These are phyloP conservation scores for Infundibulicybe gibba DNA, from an alignment of 768 basidiomycete species.

Conservation along the genomic window DNA sequence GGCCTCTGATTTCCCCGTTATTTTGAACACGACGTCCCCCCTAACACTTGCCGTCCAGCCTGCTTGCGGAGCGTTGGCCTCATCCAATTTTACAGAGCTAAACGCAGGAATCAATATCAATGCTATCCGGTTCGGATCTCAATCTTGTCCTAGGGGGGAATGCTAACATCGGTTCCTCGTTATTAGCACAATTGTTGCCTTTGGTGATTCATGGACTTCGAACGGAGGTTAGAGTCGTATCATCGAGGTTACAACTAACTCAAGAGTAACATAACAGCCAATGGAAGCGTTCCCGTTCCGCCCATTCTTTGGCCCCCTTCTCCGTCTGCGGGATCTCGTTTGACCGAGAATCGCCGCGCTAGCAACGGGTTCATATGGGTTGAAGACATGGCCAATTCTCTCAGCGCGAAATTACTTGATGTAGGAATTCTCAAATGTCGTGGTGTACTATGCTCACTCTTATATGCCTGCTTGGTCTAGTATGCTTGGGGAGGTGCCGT, in stretches of 20 bases:
- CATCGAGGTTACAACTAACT: background rate
- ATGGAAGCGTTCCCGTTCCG: slow-evolving; percentile 26
- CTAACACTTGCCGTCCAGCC: slow-evolving; percentile 20
- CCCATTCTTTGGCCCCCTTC: slow-evolving; percentile 25
- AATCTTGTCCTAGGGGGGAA: background rate
- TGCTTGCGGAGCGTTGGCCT: slow-evolving; percentile 18
- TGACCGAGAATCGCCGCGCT: slow-evolving; percentile 22
- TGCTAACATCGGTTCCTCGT: too few species aligned
- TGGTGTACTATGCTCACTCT: background rate
- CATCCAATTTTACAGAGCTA: slow-evolving; percentile 20
- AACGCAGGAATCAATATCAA: slow-evolving; percentile 21
- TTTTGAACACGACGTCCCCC: slow-evolving; percentile 21
- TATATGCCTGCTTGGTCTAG: slow-evolving; percentile 11
- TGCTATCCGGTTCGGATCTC: slow-evolving; percentile 12
- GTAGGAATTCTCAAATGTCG: slow-evolving; percentile 4
- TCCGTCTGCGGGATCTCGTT: slow-evolving; percentile 25
- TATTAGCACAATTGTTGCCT: slow-evolving; percentile 22
- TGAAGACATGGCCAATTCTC: slow-evolving; percentile 21
- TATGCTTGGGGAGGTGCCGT: slow-evolving; percentile 30
- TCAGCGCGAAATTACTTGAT: slow-evolving; percentile 26
- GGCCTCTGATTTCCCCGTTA: slow-evolving; percentile 13
- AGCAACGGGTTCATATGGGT: slow-evolving; percentile 29
- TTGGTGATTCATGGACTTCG: slow-evolving; percentile 28
- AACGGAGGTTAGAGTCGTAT: slow-evolving; percentile 14
- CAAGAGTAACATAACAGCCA: slow-evolving; percentile 13